Evolutionary conservation across 2,329 filamentous ascomycete species (phyloP).

Genomic region (Diaporthe eres): DNA sequence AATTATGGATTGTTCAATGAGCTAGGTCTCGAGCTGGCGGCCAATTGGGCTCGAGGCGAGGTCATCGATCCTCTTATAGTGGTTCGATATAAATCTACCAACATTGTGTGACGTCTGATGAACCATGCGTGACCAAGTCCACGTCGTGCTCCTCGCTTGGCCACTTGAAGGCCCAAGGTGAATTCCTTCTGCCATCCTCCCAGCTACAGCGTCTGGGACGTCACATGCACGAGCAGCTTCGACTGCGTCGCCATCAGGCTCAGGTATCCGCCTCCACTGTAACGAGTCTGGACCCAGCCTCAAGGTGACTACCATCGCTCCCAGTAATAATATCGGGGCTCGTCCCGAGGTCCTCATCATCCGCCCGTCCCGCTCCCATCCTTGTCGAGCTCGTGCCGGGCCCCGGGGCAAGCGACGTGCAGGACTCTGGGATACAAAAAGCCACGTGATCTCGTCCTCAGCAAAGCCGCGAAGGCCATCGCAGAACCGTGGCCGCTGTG

Average conservation of each 20-base stretch:
- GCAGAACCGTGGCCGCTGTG: no score
- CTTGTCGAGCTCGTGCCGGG: not conserved
- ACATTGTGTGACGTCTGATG: not conserved
- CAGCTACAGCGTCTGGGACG: not conserved
- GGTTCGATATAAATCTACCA: not conserved
- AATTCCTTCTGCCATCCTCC: no score
- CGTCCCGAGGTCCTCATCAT: not conserved
- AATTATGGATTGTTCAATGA: not conserved
- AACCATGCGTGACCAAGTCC: not conserved
- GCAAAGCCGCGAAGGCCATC: no score
- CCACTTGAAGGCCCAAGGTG: not conserved
- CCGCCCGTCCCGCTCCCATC: not conserved
- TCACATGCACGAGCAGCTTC: no score
- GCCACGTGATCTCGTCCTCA: no score
- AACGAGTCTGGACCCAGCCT: no score
- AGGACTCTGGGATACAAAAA: no score
- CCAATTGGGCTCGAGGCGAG: not conserved
- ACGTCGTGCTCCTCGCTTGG: not conserved
- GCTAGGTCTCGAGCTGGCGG: not conserved
- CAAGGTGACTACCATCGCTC: not conserved
- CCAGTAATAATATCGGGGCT: not conserved
- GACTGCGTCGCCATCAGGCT: rapidly evolving
- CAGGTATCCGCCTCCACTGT: no score
- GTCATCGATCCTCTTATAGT: not conserved
- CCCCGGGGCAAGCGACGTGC: not conserved